Percentiles rank a stretch among this genome's conserved stretches.
Evolutionary conservation across 176 grass and related monocot genomes (phyloP).

Genomic region (Paspalum notatum): DNA sequence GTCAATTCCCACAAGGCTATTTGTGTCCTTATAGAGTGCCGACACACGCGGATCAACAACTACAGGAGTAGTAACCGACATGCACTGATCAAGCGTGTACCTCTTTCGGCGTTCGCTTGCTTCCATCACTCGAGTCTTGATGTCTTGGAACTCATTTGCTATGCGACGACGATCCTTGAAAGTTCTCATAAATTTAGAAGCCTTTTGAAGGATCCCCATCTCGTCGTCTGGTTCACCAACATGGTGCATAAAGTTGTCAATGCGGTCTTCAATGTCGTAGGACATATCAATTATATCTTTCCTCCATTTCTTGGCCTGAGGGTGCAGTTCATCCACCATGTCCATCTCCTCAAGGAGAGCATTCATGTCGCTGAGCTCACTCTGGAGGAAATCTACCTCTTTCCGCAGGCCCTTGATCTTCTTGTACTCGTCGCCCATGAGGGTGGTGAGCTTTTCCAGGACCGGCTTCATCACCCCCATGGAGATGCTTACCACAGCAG

Average conservation of each 20-base stretch:
- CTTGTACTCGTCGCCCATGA: slow-evolving; percentile 9
- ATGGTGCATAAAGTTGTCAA: background rate
- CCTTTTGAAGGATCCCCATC: background rate
- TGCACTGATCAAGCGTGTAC: background rate
- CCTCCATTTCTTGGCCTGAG: background rate
- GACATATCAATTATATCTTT: background rate
- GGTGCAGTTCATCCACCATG: background rate
- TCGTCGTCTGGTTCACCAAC: background rate
- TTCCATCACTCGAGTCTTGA: background rate
- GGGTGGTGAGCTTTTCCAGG: background rate
- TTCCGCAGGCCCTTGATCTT: background rate
- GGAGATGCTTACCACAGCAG: background rate
- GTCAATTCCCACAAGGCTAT: background rate
- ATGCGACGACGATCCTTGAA: background rate
- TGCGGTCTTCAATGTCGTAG: slow-evolving; percentile 1
- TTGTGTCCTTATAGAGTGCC: background rate
- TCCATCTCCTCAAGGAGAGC: slow-evolving; percentile 19
- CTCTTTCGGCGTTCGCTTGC: background rate
- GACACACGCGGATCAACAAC: background rate
- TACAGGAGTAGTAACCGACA: rapidly evolving
- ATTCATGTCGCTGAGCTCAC: background rate
- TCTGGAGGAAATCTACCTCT: background rate
- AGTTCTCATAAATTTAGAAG: rapidly evolving
- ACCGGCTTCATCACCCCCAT: slow-evolving; percentile 5
- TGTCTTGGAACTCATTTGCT: background rate